Evolutionary conservation across 352 stramenopile genomes (phyloP).

Genomic region (Pythium pyrilobum): DNA sequence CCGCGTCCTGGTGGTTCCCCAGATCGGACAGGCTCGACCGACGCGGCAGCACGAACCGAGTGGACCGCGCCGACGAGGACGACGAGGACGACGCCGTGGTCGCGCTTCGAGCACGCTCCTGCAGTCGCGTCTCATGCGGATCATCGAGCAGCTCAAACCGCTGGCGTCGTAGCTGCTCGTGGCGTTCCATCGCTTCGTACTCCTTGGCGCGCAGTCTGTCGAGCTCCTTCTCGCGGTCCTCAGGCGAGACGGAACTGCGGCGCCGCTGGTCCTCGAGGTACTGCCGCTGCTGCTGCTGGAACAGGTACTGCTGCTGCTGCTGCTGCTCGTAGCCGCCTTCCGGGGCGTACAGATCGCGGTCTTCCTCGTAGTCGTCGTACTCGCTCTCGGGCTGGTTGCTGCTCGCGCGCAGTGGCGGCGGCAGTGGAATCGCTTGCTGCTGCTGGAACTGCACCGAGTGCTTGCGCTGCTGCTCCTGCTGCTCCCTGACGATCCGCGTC

Average conservation of each 20-base stretch:
- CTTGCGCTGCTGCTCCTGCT: not conserved
- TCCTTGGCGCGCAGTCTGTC: not conserved
- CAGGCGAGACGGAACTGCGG: not conserved
- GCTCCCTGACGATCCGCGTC: slow-evolving; percentile 3
- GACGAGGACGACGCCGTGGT: not conserved
- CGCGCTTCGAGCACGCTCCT: slow-evolving; percentile 7
- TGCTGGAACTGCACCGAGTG: not conserved
- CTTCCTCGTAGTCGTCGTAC: slow-evolving; percentile 11
- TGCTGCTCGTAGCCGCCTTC: not conserved
- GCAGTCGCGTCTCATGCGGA: slow-evolving; percentile 9
- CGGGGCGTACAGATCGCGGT: slow-evolving; percentile 1
- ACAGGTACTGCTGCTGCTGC: not conserved
- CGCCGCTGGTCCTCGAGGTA: not conserved
- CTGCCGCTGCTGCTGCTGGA: not conserved
- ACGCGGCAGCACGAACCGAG: slow-evolving; percentile 6
- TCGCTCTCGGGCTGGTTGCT: slow-evolving; percentile 11
- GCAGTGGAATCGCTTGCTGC: not conserved
- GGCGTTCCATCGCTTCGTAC: slow-evolving; percentile 7
- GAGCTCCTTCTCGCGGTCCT: not conserved
- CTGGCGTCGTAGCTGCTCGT: slow-evolving; percentile 2
- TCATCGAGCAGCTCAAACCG: slow-evolving; percentile 9
- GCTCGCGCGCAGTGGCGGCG: not conserved
- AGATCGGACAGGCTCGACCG: not conserved
- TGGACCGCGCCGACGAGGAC: not conserved
- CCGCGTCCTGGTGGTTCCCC: not conserved